phyloP scores from a whole-genome alignment of 2,329 filamentous ascomycete genomes.

The Hypoxylon sp. region DNA sequence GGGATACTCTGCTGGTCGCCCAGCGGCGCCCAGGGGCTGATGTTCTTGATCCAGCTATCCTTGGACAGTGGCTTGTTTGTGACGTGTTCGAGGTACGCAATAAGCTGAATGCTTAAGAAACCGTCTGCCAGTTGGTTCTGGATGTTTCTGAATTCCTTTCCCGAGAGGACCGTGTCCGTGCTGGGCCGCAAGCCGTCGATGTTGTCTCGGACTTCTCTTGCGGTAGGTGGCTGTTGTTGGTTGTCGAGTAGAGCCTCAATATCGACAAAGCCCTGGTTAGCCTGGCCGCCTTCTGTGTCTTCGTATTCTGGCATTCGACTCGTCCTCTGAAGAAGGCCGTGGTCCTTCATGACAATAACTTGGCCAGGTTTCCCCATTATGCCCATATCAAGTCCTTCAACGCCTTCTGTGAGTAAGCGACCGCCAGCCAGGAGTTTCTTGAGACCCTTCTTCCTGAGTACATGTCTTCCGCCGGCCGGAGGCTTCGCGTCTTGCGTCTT shows the following conservation, averaged over 20 bases:
- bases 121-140: conserved; percentile 50
- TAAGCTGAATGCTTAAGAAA: conserved; percentile 58
- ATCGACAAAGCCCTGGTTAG: conserved; percentile 41
- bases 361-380: conserved; percentile 52
- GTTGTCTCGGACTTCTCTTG: conserved; percentile 52
- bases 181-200: conserved; percentile 59
- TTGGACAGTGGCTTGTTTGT: conserved; percentile 1
- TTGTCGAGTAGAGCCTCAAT: conserved; percentile 46
- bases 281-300: conserved; percentile 6
- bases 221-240: conserved; percentile 38
- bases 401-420: conserved; percentile 38
- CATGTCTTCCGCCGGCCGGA: neutral
- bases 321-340: conserved; percentile 31
- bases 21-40: conserved; percentile 54
- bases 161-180: conserved; percentile 49
- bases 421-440: conserved; percentile 33
- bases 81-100: conserved; percentile 49
- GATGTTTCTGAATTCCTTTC: conserved; percentile 53
- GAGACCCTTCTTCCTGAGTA: conserved; percentile 18
- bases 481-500: neutral
- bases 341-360: conserved; percentile 57
- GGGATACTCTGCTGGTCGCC: conserved; percentile 13
- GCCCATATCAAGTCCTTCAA: conserved; percentile 40
- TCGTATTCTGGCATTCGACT: neutral
- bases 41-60: conserved; percentile 52